Evolutionary conservation across 2,329 filamentous ascomycete species (phyloP).

Genomic region (Colletotrichum salicis): DNA sequence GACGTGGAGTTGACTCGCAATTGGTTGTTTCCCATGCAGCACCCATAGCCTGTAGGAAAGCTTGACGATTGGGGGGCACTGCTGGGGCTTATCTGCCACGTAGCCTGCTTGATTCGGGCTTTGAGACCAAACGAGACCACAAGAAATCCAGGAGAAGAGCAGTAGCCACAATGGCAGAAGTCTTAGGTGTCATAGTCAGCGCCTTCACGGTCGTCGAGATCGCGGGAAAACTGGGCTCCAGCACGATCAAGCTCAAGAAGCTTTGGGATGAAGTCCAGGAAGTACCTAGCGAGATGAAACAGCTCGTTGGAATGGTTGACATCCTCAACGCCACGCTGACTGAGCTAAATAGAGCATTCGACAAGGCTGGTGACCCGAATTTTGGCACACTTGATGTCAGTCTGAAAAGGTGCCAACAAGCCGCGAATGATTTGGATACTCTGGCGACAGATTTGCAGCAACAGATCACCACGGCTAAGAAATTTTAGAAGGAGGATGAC

Average conservation of each 20-base stretch:
- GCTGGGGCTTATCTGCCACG: not conserved
- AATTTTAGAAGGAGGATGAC: conserved; percentile 2
- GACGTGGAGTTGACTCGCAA: not conserved
- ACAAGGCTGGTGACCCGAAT: not conserved
- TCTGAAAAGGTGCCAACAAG: conserved; percentile 7
- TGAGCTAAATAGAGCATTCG: not conserved
- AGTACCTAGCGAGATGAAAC: conserved; percentile 14
- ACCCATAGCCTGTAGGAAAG: not conserved
- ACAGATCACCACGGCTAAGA: not conserved
- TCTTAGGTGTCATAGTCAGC: conserved; percentile 22
- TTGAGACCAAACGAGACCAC: not conserved
- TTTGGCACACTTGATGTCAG: not conserved
- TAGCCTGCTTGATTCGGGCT: not conserved
- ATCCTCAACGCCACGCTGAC: not conserved
- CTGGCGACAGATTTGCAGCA: not conserved
- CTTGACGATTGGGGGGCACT: not conserved
- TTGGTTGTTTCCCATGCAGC: not conserved
- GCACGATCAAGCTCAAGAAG: conserved; percentile 16
- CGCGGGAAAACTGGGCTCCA: conserved; percentile 8
- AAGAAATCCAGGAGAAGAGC: not conserved
- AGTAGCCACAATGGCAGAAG: conserved; percentile 20
- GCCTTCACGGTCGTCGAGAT: conserved; percentile 26
- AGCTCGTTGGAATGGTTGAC: conserved; percentile 12
- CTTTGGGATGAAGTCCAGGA: conserved; percentile 30
- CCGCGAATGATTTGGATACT: not conserved